Percentiles rank a stretch among this genome's conserved stretches.
phyloP scores from a whole-genome alignment of 2,329 filamentous ascomycete species.

The Pseudopyrenochaeta lycopersici region DNA sequence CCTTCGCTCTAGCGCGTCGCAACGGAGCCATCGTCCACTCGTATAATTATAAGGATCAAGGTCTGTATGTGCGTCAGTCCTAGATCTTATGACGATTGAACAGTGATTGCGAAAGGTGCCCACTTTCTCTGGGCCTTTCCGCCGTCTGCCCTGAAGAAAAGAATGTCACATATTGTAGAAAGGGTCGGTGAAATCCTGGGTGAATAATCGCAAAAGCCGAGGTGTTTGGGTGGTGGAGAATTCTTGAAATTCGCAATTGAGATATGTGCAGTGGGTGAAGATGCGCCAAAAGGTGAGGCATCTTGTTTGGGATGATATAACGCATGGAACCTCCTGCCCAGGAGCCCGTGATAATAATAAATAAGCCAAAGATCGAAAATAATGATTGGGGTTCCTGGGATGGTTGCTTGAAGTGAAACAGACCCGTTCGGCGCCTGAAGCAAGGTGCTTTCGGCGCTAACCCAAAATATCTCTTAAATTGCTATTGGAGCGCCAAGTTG shows the following conservation, averaged over 20 bases:
- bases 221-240: conserved; percentile 2
- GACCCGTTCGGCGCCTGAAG: too few relatives aligned
- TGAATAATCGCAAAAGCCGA: background rate
- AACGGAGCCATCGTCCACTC: conserved; percentile 46
- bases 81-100: conserved; percentile 2
- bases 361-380: too few relatives aligned
- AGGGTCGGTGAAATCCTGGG: conserved; percentile 4
- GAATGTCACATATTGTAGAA: conserved; percentile 12
- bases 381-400: too few relatives aligned
- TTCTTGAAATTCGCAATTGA: conserved; percentile 13
- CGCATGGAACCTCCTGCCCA: conserved; percentile 11
- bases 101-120: conserved; percentile 7
- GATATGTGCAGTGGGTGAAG: conserved; percentile 11
- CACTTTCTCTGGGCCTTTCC: conserved; percentile 7
- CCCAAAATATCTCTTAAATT: too few relatives aligned
- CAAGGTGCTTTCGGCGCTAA: too few relatives aligned
- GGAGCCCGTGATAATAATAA: conserved; percentile 8
- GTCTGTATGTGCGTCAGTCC: conserved; percentile 11
- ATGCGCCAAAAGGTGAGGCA: conserved; percentile 10
- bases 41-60: conserved; percentile 35
- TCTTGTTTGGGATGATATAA: conserved; percentile 15
- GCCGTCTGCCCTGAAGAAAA: conserved; percentile 13
- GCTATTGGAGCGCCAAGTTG: too few relatives aligned
- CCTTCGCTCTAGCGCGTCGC: conserved; percentile 47
- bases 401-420: too few relatives aligned